Conservation (phyloP, 495 filamentous ascomycete genomes). For the Corynascus novoguineensis region DNA sequence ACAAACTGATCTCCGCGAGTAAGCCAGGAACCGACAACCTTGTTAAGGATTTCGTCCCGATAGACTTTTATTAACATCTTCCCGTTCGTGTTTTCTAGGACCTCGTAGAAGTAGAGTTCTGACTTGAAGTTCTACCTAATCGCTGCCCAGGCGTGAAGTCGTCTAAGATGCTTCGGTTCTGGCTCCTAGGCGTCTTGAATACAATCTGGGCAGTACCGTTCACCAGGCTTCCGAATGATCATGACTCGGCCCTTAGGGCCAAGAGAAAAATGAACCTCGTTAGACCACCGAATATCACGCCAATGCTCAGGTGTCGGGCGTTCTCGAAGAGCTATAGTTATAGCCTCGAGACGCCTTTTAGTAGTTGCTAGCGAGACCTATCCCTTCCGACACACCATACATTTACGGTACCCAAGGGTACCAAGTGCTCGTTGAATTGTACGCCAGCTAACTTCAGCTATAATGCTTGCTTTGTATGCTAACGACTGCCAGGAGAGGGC, state of each 20-base stretch:
- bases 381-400: too few relatives aligned
- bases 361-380: neutral
- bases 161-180: neutral
- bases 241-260: neutral
- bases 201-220: neutral
- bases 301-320: neutral
- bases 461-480: too few relatives aligned
- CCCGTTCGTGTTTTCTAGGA: neutral
- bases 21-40: neutral
- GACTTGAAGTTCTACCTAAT: neutral
- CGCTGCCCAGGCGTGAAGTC: neutral
- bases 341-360: neutral
- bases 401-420: too few relatives aligned
- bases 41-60: neutral
- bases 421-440: too few relatives aligned
- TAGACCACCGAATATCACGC: neutral
- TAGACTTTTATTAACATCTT: neutral
- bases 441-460: too few relatives aligned
- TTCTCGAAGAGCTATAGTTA: neutral
- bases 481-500: too few relatives aligned
- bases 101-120: neutral
- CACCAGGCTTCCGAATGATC: neutral
- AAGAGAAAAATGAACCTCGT: neutral
- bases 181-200: neutral
- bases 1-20: neutral